Evolutionary conservation across 441 rosid genomes (phyloP), one percentile per base, ranked within the genome.

Genomic region (Pelargonium australe): DNA sequence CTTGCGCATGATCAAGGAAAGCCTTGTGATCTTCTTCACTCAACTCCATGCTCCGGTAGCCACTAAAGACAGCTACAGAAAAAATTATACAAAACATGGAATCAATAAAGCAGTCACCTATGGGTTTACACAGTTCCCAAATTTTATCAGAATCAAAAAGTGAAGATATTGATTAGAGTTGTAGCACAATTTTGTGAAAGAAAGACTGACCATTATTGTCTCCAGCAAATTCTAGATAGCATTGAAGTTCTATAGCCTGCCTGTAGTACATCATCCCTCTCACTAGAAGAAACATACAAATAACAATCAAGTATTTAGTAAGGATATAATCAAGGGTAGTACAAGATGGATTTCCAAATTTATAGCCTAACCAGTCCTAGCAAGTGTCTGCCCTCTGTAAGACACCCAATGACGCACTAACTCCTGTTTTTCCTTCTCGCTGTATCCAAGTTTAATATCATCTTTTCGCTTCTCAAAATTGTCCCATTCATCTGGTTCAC

Each of bases 221-320:
- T 68, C 78, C 90, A 13, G 85, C 80, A 64, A 68, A 78, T 69
- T 95, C 98, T 72, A 88, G 88, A 71, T 68, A 77, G 80, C 83
- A 85, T 72, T 95, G 99, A 77, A 90, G 85, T 78, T 89, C 96
- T 58, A 95, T 72, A 72, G 97, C 98, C 57, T 76, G 75, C 79
- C 79, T 85, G 70, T 95, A 90, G 84, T 95, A 92, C 99, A 95
- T 92, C 97, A 95, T 92, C 69, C 99, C 99, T 80, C 98, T 81
- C 81, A 92, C 99, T 95, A 81, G 64, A 40, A 73, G 23, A 80
- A 73, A 70, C 12, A 70, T 14, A 76, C 51, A 75, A 63, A 20
- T 34, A 53, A 2, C 11, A 10, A 8, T 20, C 11, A 16, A 55
- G 10, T 55, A 17, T 0, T 55, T 55, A 55, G 61, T 20, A 16